Conservation (phyloP, 1,284 basidiomycete species). For the Cutaneotrichosporon arboriforme region DNA sequence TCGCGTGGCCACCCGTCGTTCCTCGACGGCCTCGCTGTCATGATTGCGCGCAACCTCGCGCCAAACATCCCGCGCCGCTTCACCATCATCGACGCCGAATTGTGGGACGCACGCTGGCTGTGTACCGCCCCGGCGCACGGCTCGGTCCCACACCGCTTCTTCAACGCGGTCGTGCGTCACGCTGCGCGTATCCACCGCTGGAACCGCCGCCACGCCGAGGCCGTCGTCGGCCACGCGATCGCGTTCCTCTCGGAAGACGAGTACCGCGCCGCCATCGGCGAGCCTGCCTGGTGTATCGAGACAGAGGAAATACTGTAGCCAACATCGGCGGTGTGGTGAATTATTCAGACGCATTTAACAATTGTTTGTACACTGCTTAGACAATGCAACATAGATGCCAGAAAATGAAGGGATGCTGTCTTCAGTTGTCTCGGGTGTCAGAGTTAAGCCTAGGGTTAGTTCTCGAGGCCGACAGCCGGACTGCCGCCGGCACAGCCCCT, state of each 20-base stretch:
- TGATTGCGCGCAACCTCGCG: not conserved
- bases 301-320: not conserved
- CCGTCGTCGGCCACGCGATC: not conserved
- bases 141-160: not conserved
- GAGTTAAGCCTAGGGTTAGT: no score
- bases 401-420: no score
- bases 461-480: no score
- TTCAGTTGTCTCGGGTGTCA: no score
- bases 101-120: not conserved
- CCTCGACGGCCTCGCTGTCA: not conserved
- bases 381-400: no score
- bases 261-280: constrained; percentile 6
- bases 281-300: constrained; percentile 6
- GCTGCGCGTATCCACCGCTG: not conserved
- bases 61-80: not conserved
- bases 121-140: not conserved
- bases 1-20: not conserved
- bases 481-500: no score
- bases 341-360: no score
- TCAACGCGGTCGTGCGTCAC: not conserved
- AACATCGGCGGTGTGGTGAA: no score
- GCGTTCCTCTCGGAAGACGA: constrained; percentile 1
- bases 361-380: no score
- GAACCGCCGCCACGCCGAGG: not conserved
- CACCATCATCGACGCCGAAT: not conserved